A percentile compares a stretch with the other conserved stretches of the same genome.
Conservation (phyloP, 805 yeast genomes). For the Cyberlindnera samutprakarnensis region DNA sequence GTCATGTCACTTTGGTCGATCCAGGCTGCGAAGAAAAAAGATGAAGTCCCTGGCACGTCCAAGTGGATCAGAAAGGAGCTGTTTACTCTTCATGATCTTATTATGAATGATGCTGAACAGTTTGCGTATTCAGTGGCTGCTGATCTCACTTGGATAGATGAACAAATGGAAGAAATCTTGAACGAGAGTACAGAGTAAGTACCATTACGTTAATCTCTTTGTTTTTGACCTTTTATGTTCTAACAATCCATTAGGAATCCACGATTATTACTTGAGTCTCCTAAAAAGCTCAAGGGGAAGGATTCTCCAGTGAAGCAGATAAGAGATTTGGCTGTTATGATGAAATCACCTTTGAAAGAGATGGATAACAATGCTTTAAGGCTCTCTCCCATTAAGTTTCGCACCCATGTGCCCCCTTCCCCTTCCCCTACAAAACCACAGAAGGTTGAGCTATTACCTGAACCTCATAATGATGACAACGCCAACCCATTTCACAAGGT, state of each 20-base stretch:
- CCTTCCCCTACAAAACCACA: constrained; percentile 3
- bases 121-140: constrained; percentile 31
- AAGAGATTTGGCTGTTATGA: constrained; percentile 14
- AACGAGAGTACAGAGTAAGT: constrained; percentile 20
- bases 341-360: constrained; percentile 17
- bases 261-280: constrained; percentile 20
- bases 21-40: constrained; percentile 21
- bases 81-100: constrained; percentile 29
- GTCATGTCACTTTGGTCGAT: constrained; percentile 24
- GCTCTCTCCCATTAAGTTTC: constrained; percentile 18
- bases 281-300: constrained; percentile 18
- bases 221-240: constrained; percentile 9
- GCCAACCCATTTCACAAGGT: not conserved
- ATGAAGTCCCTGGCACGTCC: constrained; percentile 41
- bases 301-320: constrained; percentile 22
- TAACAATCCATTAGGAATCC: constrained; percentile 13
- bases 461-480: not conserved
- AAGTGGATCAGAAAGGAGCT: constrained; percentile 43
- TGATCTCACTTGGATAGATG: constrained; percentile 34
- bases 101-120: constrained; percentile 30
- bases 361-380: constrained; percentile 9
- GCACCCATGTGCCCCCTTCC: constrained; percentile 4
- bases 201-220: not conserved
- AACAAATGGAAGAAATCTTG: constrained; percentile 31
- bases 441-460: not conserved